Base-by-base conservation (phyloP, 2,329 filamentous ascomycete species). In the Passalora sequoiae region DNA sequence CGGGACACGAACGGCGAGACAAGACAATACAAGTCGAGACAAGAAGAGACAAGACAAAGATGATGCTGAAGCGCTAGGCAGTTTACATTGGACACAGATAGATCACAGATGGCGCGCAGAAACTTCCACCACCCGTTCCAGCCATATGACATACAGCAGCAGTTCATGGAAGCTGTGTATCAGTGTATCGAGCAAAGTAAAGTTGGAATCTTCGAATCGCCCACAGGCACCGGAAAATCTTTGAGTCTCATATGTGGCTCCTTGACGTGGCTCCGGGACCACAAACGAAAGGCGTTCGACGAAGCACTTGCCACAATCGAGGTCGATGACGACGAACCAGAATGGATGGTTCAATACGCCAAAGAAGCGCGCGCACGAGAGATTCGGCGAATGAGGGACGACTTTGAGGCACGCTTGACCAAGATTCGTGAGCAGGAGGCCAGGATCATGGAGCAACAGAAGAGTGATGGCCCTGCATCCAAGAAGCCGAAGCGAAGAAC, bases 221-320 rank as follows among this genome's bases (percentile, higher is more conserved):
- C 89, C n/a, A 96, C 89, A 30, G 89, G 89, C 4, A 63, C 62
- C 38, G 89, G 89, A 32, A 96, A 96, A 75, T 95, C 89, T 1
- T 68, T 96, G 32, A 95, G 89, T 53, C 73, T 96, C 20, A 92
- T 96, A 50, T 96, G 89, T 61, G 85, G 84, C 29, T 83, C 89
- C 4, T 66, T 96, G 58, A 94, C 89, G 2, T 96, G 89, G 89
- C 73, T 96, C n/a, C 82, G 89, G 36, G 78, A 86, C 44, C 78
- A 89, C 66, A 91, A 94, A 63, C 71, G 80, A 66, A 62, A 71
- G 58, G 55, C 63, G 48, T 66, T 83, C 71, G 65, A 84, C 71
- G 64, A 74, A 60, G 52, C 75, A 57, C 33, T 75, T 72, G 44
- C 72, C 63, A 45, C 66, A 59, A 45, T 74, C 64, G 36, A 71